Evolutionary conservation across 805 yeast species (phyloP), one percentile per base, ranked within the genome.

Genomic region (Saccharomycopsis capsularis): DNA sequence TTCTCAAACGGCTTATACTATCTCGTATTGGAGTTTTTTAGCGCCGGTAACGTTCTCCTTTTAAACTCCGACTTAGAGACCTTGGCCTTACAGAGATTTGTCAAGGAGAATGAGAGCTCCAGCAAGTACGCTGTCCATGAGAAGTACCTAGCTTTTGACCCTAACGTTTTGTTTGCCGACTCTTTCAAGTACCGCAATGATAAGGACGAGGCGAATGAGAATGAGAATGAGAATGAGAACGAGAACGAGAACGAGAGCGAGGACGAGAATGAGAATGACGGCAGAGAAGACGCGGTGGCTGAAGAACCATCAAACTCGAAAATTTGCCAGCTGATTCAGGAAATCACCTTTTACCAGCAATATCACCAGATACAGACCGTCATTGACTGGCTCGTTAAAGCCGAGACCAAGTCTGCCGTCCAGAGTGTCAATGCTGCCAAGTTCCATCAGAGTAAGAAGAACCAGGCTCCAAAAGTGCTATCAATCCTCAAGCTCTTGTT

Each of bases 31-130:
- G 99, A 91, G 64, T 91, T 91, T 59, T 91, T 90, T 68, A 85
- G 96, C 61, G 96, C 96, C 2, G 99, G 99, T 24, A 91, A 91
- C 61, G 77, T 91, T 47, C 68, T 91, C 18, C 69, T 91, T 19
- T 69, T 91, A 53, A 95, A 91, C 63, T 73, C 78, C 25, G 74
- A 81, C 19, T 64, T 71, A 52, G 80, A 76, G 57, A 88, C 90
- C 44, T 57, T 89, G 58, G 71, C 91, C 0, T 66, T 89, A 25
- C 90, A 85, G 60, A 78, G 97, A 64, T 68, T 83, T 21, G 96
- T 88, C 7, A 78, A 78, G 30, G 95, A 85, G 47, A 77, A 81
- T 58, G 85, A 76, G 34, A 79, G 78, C 55, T 76, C 76, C 47
- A 30, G 23, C 30, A 71, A 71, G 50, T 81, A 81, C 60, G 85